Base-by-base conservation (phyloP, 768 basidiomycete species). In the Pleurotus tuber-regium region DNA sequence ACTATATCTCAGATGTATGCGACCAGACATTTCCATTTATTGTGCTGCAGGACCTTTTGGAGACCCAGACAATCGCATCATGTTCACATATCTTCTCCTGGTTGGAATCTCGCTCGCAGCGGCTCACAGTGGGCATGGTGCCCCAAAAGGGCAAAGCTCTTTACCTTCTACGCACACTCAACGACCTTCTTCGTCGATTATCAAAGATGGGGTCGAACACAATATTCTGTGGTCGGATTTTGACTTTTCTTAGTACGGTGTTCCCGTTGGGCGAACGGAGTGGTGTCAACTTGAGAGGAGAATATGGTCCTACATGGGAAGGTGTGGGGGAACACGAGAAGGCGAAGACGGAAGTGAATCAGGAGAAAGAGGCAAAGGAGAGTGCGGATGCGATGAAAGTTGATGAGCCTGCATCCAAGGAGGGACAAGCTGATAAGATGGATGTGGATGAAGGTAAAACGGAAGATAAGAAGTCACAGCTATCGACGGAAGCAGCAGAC, bases 81-180 rank as follows among this genome's bases (percentile, higher is more conserved):
- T 94, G 92, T 62, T 89, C 89, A 8, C 84, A 88, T 56, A 82
- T 95, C 19, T 92, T 94, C 69, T 84, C 85, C 3, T 95, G 91
- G 88, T 86, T 94, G 42, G 92, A 95, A 70, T 66, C 66, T 51
- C 83, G 89, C 23, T 79, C 85, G 0, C 67, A 73, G 12, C 77
- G 87, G 12, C 75, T 94, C 30, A 94, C 89, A 0, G 76, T 82
- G 53, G 84, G 79, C 43, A 84, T 93, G 82, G 79, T 87, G 4
- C 90, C 91, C 1, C 84, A 89, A 69, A 92, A 92, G 67, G 90
- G 89, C 53, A 93, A 93, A 64, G 91, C 92, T 2, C 84, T 94
- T 31, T 75, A 88, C 50, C 77, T 97, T 11, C 76, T 96, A 21
- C 82, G 93, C 43, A 87, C 87, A 16, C 73, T 94, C 35, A 97